phyloP scores from a whole-genome alignment of 148 eudicot species.

The Chenopodium album region DNA sequence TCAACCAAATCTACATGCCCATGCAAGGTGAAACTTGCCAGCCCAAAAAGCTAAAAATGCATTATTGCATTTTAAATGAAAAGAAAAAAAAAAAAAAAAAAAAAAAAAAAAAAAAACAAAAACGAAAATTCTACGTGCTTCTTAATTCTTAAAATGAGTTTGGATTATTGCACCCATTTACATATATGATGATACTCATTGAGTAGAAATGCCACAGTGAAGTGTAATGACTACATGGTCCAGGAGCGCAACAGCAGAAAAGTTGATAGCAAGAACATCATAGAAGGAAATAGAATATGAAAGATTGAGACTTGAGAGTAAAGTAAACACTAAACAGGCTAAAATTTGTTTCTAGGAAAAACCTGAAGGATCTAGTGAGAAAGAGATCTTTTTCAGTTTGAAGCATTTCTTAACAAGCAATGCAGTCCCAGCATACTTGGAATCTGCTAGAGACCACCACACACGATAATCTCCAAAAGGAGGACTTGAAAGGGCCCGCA shows the following conservation, averaged over 20 bases:
- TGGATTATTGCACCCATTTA: neutral
- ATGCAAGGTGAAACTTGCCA: neutral
- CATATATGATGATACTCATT: neutral
- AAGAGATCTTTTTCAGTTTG: conserved; percentile 68
- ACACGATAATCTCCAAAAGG: conserved; percentile 73
- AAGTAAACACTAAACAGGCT: neutral
- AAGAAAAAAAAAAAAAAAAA: too few relatives aligned
- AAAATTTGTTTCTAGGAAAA: conserved; percentile 1
- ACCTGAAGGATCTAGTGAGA: conserved; percentile 84
- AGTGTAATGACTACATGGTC: neutral
- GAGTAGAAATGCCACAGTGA: neutral
- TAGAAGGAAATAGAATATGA: neutral
- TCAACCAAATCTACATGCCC: conserved; percentile 1
- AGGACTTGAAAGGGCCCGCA: conserved; percentile 84
- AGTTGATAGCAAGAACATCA: neutral
- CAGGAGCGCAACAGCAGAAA: neutral
- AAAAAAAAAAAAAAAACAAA: too few relatives aligned
- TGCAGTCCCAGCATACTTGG: conserved; percentile 98
- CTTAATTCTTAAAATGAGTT: neutral
- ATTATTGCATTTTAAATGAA: neutral
- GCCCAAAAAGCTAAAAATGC: neutral
- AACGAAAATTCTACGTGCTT: neutral
- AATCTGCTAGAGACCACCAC: conserved; percentile 99
- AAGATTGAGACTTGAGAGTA: neutral
- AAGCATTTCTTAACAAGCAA: conserved; percentile 82